These are phyloP conservation scores for Penicillium subrubescens DNA, from an alignment of 495 filamentous ascomycete species.

Conservation along the genomic window DNA sequence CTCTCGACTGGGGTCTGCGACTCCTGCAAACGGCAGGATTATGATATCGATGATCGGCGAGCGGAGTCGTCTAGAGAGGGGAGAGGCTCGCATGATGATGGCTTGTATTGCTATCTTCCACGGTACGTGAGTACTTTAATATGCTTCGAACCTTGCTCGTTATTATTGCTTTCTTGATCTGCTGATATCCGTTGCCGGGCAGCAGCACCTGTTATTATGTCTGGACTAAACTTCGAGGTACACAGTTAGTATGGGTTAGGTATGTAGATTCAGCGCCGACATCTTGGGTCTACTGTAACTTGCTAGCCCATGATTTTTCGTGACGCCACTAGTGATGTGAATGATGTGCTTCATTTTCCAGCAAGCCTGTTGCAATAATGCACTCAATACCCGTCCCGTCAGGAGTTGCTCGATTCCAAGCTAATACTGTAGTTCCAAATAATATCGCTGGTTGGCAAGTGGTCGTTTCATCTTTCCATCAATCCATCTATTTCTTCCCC, in stretches of 20 bases:
- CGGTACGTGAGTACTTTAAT: constrained; percentile 22
- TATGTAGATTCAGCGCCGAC: neutral
- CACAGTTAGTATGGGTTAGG: neutral
- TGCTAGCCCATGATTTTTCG: neutral
- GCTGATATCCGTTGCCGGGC: neutral
- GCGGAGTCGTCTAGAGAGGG: neutral
- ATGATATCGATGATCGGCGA: constrained; percentile 23
- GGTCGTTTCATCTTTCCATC: neutral
- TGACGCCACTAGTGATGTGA: constrained; percentile 20
- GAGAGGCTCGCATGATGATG: constrained; percentile 17
- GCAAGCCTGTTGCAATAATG: neutral
- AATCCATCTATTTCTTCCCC: neutral
- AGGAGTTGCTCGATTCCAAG: neutral
- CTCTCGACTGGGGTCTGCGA: neutral
- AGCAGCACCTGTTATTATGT: neutral
- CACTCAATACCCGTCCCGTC: neutral
- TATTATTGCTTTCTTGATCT: neutral
- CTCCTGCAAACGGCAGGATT: constrained; percentile 25
- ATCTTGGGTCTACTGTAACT: neutral
- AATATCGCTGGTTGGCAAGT: neutral
- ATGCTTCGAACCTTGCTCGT: neutral
- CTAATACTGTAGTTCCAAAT: neutral
- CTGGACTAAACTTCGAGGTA: neutral
- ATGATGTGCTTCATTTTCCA: constrained; percentile 27
- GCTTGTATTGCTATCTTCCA: constrained; percentile 12